Percentiles rank a stretch among this genome's conserved stretches.
Conservation (phyloP, 2,329 filamentous ascomycete species). For the Aspergillus cejpii region DNA sequence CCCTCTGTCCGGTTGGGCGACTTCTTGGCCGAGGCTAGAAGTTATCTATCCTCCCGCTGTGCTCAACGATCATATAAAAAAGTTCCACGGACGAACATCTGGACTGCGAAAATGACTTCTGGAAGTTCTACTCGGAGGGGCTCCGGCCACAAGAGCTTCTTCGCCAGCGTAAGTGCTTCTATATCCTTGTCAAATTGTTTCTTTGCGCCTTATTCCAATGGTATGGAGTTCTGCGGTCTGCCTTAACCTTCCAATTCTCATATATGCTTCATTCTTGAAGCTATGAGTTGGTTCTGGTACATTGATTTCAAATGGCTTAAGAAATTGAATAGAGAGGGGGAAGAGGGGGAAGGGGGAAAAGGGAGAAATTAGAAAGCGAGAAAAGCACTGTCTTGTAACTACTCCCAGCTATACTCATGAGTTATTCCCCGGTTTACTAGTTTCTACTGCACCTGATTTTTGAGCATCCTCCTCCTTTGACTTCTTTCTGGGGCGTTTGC, state of each 20-base stretch:
- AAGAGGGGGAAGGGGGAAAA: no score
- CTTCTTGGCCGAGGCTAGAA: conserved; percentile 17
- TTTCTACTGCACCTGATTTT: not conserved
- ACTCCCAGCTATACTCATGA: not conserved
- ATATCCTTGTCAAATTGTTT: conserved; percentile 6
- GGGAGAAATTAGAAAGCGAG: no score
- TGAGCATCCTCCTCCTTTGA: not conserved
- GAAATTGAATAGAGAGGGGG: not conserved
- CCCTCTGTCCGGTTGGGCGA: conserved; percentile 11
- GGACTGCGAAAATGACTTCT: conserved; percentile 24
- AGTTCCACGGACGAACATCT: not conserved
- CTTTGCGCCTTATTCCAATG: conserved; percentile 3
- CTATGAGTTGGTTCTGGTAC: no score
- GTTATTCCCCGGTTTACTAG: not conserved
- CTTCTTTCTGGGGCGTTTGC: not conserved
- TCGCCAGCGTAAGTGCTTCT: conserved; percentile 28
- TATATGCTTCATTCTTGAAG: no score
- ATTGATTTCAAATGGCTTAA: not conserved
- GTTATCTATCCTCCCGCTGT: conserved; percentile 2
- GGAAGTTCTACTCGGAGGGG: conserved; percentile 24
- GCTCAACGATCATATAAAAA: not conserved
- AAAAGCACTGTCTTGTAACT: not conserved
- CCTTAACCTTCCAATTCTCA: not conserved
- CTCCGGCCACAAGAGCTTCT: conserved; percentile 32
- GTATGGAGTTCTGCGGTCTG: not conserved